Percentiles rank a stretch among this genome's conserved stretches.
Conservation (phyloP, 192 early-diverging fungal genomes). For the Coemansia sp. region DNA sequence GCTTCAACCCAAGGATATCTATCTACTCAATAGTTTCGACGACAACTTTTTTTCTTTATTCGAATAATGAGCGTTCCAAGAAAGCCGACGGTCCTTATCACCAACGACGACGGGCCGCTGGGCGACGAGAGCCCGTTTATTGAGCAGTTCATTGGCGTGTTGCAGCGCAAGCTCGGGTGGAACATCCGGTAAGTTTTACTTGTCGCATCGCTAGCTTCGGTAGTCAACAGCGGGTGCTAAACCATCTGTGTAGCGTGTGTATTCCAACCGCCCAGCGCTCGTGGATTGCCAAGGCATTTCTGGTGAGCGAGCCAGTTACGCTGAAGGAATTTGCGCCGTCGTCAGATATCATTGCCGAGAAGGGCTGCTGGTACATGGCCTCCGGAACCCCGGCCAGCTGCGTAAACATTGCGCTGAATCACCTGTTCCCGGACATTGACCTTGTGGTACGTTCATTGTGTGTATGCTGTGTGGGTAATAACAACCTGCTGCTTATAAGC, state of each 20-base stretch:
- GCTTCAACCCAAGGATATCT: too few relatives aligned
- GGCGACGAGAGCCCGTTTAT: slow-evolving; percentile 29
- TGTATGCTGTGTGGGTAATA: not conserved
- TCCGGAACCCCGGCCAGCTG: slow-evolving; percentile 23
- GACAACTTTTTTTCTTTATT: too few relatives aligned
- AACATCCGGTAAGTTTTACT: slow-evolving; percentile 5
- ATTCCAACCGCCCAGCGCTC: slow-evolving; percentile 25
- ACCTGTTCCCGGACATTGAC: slow-evolving; percentile 27
- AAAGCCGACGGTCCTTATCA: slow-evolving; percentile 18
- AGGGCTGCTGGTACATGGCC: slow-evolving; percentile 19
- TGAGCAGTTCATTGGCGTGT: slow-evolving; percentile 10
- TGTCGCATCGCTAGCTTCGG: not conserved
- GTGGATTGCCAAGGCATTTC: slow-evolving; percentile 28
- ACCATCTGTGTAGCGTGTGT: slow-evolving; percentile 11
- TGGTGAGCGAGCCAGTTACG: slow-evolving; percentile 16
- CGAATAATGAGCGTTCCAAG: too few relatives aligned
- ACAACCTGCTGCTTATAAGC: too few relatives aligned
- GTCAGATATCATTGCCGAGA: not conserved
- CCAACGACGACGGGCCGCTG: slow-evolving; percentile 25
- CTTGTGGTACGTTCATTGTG: slow-evolving; percentile 20
- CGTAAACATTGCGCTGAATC: slow-evolving; percentile 30
- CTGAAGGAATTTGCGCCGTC: slow-evolving; percentile 8
- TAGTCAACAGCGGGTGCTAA: too few relatives aligned
- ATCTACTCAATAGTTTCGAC: too few relatives aligned
- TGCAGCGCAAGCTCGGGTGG: slow-evolving; percentile 10